Conservation (phyloP, 805 yeast species). For the Wickerhamiella shivajii region DNA sequence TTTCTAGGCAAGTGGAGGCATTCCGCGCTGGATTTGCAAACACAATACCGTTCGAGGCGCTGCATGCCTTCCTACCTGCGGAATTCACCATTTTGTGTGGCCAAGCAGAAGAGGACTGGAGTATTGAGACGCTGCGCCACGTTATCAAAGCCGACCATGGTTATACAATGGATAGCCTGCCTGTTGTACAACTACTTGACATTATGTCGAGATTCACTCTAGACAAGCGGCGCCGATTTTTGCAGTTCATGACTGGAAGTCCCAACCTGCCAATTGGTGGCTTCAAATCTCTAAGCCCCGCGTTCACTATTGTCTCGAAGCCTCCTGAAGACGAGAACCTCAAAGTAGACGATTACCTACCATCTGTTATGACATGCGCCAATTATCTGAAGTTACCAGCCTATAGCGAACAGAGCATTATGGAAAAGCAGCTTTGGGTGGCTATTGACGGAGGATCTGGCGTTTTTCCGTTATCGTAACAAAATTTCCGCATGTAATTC, state of each 20-base stretch:
- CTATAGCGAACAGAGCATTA: slow-evolving; percentile 47
- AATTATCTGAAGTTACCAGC: slow-evolving; percentile 83
- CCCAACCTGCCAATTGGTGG: slow-evolving; percentile 93
- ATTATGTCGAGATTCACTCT: slow-evolving; percentile 41
- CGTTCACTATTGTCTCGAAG: slow-evolving; percentile 74
- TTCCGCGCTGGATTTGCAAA: slow-evolving; percentile 70
- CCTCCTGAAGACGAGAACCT: slow-evolving; percentile 44
- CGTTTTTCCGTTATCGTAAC: slow-evolving; percentile 61
- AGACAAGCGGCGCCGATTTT: slow-evolving; percentile 51
- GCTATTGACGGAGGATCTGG: slow-evolving; percentile 85
- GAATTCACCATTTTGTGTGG: slow-evolving; percentile 67
- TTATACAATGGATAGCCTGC: slow-evolving; percentile 51
- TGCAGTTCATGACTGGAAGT: slow-evolving; percentile 84
- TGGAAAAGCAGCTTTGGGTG: slow-evolving; percentile 42
- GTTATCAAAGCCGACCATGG: slow-evolving; percentile 83
- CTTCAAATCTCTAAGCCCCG: slow-evolving; percentile 67
- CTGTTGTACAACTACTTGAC: slow-evolving; percentile 46
- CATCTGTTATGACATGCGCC: slow-evolving; percentile 98
- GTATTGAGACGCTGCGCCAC: slow-evolving; percentile 34
- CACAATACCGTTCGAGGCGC: slow-evolving; percentile 64
- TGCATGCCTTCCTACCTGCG: slow-evolving; percentile 55
- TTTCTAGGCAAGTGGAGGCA: slow-evolving; percentile 45
- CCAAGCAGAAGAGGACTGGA: slow-evolving; percentile 76
- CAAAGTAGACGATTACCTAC: slow-evolving; percentile 64
- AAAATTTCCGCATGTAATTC: neutral